phyloP scores from a whole-genome alignment of 164 flowering plant species.

The Liriodendron chinense region DNA sequence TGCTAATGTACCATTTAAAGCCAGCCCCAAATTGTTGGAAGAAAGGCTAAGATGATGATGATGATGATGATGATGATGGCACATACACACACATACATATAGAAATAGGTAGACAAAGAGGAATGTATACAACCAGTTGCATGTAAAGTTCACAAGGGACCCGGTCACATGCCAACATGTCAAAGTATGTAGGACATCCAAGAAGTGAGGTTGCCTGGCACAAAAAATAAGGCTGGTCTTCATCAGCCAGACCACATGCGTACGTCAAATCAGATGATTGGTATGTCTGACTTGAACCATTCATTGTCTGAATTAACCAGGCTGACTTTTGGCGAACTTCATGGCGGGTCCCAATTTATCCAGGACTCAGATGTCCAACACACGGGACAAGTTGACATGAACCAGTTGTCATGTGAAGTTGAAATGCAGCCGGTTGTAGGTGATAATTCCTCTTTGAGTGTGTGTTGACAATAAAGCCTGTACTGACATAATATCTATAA shows the following conservation, averaged over 20 bases:
- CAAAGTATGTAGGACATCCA: too few relatives aligned
- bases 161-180: background rate
- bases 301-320: background rate
- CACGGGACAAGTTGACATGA: background rate
- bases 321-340: background rate
- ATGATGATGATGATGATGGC: too few relatives aligned
- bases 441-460: background rate
- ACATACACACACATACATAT: background rate
- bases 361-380: too few relatives aligned
- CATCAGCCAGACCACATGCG: background rate
- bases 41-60: too few relatives aligned
- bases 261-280: too few relatives aligned
- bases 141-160: background rate
- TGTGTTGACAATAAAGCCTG: background rate
- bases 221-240: background rate
- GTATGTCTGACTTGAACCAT: too few relatives aligned
- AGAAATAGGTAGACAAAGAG: background rate
- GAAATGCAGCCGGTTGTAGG: background rate
- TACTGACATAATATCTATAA: background rate
- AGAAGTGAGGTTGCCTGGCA: background rate
- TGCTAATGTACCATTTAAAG: too few relatives aligned
- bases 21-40: too few relatives aligned
- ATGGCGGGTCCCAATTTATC: too few relatives aligned
- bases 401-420: background rate
- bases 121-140: background rate